A percentile compares a stretch with the other conserved stretches of the same genome.
These are phyloP conservation scores for Fusarium nanum DNA, from an alignment of 2,329 filamentous ascomycete genomes.

Conservation along the genomic window DNA sequence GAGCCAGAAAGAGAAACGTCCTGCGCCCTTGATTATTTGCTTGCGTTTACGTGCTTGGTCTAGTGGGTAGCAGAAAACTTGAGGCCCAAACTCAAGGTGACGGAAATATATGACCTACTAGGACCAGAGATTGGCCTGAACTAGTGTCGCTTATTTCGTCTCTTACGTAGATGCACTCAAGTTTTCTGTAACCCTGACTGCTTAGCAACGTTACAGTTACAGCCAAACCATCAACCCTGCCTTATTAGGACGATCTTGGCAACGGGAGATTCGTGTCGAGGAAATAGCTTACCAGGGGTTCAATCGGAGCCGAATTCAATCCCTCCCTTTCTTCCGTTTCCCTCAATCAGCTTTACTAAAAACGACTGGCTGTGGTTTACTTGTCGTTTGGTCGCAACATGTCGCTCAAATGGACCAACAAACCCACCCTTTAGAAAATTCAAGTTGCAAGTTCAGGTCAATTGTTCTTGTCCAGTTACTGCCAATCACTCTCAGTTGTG, in stretches of 20 bases:
- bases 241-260: constrained; percentile 34
- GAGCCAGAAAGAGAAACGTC: neutral
- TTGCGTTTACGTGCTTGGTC: neutral
- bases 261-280: constrained; percentile 27
- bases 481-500: constrained; percentile 33
- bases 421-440: constrained; percentile 20
- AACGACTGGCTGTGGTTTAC: constrained; percentile 9
- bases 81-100: neutral
- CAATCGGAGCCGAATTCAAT: constrained; percentile 26
- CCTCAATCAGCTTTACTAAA: neutral
- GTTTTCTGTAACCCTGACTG: neutral
- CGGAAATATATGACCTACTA: neutral
- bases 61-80: neutral
- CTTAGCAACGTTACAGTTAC: constrained; percentile 36
- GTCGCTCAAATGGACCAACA: constrained; percentile 5
- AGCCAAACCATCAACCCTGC: constrained; percentile 30
- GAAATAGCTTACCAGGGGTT: constrained; percentile 19
- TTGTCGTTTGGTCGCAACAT: constrained; percentile 9
- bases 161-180: neutral
- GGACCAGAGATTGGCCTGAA: neutral
- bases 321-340: constrained; percentile 18
- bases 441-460: constrained; percentile 11
- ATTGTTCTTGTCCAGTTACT: neutral
- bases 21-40: neutral
- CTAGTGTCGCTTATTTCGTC: neutral